phyloP scores from a whole-genome alignment of 139 green algal species.

The Asterochloris erici region DNA sequence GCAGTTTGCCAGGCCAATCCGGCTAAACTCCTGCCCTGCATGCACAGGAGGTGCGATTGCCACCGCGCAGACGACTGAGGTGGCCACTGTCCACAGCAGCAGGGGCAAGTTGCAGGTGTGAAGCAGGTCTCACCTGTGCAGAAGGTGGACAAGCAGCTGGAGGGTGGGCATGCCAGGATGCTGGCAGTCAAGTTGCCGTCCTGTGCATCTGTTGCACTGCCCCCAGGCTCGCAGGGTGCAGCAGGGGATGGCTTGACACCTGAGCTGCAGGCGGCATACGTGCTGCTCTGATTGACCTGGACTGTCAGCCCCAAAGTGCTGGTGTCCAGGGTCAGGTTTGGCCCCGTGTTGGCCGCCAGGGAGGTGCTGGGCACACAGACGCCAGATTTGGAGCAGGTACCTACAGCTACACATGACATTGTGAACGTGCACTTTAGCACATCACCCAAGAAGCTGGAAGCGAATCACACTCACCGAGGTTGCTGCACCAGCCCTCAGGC shows the following conservation, averaged over 20 bases:
- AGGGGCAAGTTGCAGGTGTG: neutral
- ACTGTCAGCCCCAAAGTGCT: neutral
- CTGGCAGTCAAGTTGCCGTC: constrained; percentile 5
- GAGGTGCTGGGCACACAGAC: constrained; percentile 5
- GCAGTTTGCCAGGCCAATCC: constrained; percentile 6
- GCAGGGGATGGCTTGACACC: neutral
- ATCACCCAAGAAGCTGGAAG: too few relatives aligned
- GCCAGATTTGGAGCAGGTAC: neutral
- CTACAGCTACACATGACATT: neutral
- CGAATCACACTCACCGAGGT: too few relatives aligned
- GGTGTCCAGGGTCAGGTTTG: neutral
- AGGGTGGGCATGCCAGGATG: constrained; percentile 5
- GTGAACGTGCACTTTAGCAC: too few relatives aligned
- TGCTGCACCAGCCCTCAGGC: too few relatives aligned
- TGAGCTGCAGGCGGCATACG: neutral
- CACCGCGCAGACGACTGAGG: neutral
- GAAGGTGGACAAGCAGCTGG: neutral
- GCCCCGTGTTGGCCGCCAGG: constrained; percentile 3
- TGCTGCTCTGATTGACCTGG: neutral
- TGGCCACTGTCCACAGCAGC: neutral
- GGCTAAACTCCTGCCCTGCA: constrained; percentile 12
- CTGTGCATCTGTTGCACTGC: constrained; percentile 4
- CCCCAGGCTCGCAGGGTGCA: constrained; percentile 1
- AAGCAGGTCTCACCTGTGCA: neutral
- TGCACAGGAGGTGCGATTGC: neutral